Base-by-base conservation (phyloP, 305 asterid species). In the Withania somnifera region DNA sequence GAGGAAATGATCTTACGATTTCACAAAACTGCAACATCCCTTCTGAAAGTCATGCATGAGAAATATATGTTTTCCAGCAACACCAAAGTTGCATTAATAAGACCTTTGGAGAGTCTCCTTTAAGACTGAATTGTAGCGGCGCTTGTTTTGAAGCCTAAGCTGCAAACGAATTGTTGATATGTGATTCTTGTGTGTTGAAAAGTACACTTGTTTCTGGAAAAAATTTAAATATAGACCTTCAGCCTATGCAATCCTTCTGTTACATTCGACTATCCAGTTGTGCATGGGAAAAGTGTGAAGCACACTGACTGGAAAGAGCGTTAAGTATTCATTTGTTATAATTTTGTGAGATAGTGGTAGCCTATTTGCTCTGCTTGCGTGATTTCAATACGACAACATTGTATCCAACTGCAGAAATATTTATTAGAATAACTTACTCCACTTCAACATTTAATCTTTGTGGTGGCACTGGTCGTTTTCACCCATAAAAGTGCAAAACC, bases 1-100 rank as follows among this genome's bases (percentile, higher is more conserved):
- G 98, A 95, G 54, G 91, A 90, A 87, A 94, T 92, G 98, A 88
- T 94, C 85, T 42, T 93, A 85, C 94, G 88, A 89, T 91, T 94
- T 32, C 99, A 93, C 84, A 92, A 86, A 90, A 91, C 91, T 79
- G 96, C 99, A 90, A 92, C 95, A 60, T 83, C 85, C 63, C 66
- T 84, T 64, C 45, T 92, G 88, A 92, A 82, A 84, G 98, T 95
- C 77, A 90, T 90, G 30, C 81, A 82, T 51, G 97, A 92, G 88
- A 95, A 95, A 83, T 94, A 91, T 80, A 85, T 82, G 88, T 88
- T 85, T 84, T 80, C 42, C 7, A 90, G 87, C 28, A 84, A 63
- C 85, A 60, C 83, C 73, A 87, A 76, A 77, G 98, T 91, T 83
- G 97, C 98, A 34, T 87, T 87, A 84, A 85, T 93, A 63, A 87